Evolutionary conservation across 345 rosid genomes (phyloP), one percentile per base, ranked within the genome.

Genomic region (Rhodamnia rubescens): DNA sequence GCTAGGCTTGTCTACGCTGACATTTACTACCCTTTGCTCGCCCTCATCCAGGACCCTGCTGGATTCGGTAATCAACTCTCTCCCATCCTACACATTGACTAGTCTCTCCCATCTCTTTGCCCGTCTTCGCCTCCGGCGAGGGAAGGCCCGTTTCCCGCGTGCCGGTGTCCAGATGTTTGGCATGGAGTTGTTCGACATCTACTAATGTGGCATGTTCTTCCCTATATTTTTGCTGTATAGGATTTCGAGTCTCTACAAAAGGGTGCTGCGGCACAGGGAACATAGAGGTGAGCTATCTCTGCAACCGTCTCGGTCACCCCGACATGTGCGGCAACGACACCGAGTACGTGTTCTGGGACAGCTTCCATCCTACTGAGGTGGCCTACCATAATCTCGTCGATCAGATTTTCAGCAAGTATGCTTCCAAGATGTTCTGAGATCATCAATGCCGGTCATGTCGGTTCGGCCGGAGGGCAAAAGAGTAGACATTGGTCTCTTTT

Each of bases 241-340:
- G 98, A 20, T 95, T 96, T 85, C 90, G 90, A 87, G 93, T 88
- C 54, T 54, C 87, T 1, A 85, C 75, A 0, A 89, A 83, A 88
- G 99, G 99, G 81, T 95, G 98, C 16, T 95, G 96, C 83, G 98
- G 95, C 32, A 92, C 96, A 0, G 98, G 99, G 75, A 81, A 82
- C 3, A 78, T 95, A 36, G 96, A 96, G 83, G 94, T 91, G 11
- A 86, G 90, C 56, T 15, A 90, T 2, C 53, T 93, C 8, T 94
- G 98, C 74, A 95, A 88, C 74, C 57, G 36, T 13, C 57, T 86
- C 1, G 84, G 86, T 56, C 75, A 90, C 64, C 55, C 88, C 51
- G 8, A 15, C 1, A 89, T 82, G 11, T 93, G 98, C 86, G 49
- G 75, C 24, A 87, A 88, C 85, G 94, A 88, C 61, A 86, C 96